Conservation (phyloP, 768 basidiomycete genomes). For the Boletales sp. region DNA sequence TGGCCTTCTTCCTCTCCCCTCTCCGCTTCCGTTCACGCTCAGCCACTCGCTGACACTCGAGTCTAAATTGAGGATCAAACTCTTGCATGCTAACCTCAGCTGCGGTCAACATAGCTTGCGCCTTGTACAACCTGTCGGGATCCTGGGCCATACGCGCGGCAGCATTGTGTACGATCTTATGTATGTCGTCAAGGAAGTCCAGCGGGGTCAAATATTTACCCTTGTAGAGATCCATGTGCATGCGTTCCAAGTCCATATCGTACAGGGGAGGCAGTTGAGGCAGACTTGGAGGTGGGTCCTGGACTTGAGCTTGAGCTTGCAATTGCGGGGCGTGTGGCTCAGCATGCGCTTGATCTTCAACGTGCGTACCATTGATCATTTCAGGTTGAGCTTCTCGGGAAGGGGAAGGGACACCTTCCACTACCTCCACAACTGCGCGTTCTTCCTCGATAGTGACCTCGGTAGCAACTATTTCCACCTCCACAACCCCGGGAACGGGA, state of each 20-base stretch:
- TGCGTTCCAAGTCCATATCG: conserved; percentile 89
- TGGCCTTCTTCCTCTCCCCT: conserved; percentile 45
- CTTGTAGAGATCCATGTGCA: conserved; percentile 82
- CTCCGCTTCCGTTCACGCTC: conserved; percentile 65
- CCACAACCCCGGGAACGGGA: conserved; percentile 19
- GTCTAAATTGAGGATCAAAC: conserved; percentile 71
- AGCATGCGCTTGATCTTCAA: conserved; percentile 9
- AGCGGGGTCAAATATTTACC: conserved; percentile 83
- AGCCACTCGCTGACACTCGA: conserved; percentile 90
- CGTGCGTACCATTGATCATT: conserved; percentile 36
- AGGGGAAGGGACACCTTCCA: conserved; percentile 28
- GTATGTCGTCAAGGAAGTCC: conserved; percentile 81
- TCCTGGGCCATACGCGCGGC: conserved; percentile 57
- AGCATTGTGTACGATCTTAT: conserved; percentile 78
- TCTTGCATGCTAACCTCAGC: conserved; percentile 83
- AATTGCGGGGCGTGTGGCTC: conserved; percentile 28
- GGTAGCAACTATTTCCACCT: conserved; percentile 36
- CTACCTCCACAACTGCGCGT: conserved; percentile 44
- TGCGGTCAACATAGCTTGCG: conserved; percentile 86
- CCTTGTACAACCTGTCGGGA: conserved; percentile 70
- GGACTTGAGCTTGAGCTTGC: conserved; percentile 36
- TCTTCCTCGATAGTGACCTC: conserved; percentile 35
- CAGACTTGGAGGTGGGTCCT: conserved; percentile 33
- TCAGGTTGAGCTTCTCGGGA: conserved; percentile 30
- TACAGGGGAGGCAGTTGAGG: conserved; percentile 50